Percentiles rank a stretch among this genome's conserved stretches.
Conservation (phyloP, 495 filamentous ascomycete species). For the Patellaria atrata region DNA sequence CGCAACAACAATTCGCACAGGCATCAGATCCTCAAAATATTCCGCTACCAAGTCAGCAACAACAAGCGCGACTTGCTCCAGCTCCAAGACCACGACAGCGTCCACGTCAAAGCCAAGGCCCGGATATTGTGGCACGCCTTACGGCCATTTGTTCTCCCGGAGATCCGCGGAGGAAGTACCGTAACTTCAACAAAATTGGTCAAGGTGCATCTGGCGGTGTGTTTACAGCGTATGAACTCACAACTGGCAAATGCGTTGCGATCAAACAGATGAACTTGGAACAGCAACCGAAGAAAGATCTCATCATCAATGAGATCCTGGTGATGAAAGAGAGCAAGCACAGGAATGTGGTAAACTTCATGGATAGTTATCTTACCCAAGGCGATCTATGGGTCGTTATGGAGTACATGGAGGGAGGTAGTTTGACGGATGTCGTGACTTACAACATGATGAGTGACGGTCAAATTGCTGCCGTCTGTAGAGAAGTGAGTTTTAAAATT, state of each 20-base stretch:
- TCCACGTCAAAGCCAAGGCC: constrained; percentile 52
- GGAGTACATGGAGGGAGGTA: constrained; percentile 99
- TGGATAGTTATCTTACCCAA: constrained; percentile 81
- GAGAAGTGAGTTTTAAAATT: constrained; percentile 46
- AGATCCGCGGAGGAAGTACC: constrained; percentile 77
- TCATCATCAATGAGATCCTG: constrained; percentile 97
- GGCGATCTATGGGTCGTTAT: constrained; percentile 97
- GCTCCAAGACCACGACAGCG: constrained; percentile 62
- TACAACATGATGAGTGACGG: constrained; percentile 98
- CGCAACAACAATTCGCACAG: constrained; percentile 42
- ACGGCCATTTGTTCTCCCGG: constrained; percentile 78
- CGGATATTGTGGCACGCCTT: constrained; percentile 72
- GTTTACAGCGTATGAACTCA: constrained; percentile 77
- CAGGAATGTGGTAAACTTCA: constrained; percentile 97
- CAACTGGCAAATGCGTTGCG: constrained; percentile 74
- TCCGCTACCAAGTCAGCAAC: constrained; percentile 35
- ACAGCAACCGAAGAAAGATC: constrained; percentile 95
- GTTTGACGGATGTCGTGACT: constrained; percentile 93
- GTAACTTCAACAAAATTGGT: constrained; percentile 84
- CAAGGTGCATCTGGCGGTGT: constrained; percentile 96
- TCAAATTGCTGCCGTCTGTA: constrained; percentile 89
- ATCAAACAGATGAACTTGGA: constrained; percentile 99
- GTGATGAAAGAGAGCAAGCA: constrained; percentile 99
- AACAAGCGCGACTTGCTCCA: constrained; percentile 33
- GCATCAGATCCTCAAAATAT: constrained; percentile 40